A percentile compares a stretch with the other conserved stretches of the same genome.
Evolutionary conservation across 2,329 filamentous ascomycete genomes (phyloP).

Genomic region (Amylocarpus encephaloides): DNA sequence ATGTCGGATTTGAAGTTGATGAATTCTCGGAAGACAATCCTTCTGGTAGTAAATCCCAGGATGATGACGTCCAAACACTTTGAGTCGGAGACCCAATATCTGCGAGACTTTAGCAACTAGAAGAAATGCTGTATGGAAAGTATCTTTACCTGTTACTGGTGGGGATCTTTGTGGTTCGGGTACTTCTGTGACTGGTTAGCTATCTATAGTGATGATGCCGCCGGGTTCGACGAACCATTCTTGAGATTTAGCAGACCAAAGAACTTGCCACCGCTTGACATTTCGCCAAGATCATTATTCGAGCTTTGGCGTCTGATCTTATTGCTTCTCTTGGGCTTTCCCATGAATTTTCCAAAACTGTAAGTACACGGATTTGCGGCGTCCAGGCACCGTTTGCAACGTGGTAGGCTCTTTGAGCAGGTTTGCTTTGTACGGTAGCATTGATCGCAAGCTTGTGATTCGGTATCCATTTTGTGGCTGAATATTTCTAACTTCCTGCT

Average conservation of each 20-base stretch:
- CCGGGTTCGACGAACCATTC: background rate
- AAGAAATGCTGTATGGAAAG: background rate
- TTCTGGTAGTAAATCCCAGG: constrained; percentile 5
- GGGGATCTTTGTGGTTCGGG: background rate
- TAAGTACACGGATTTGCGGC: constrained; percentile 5
- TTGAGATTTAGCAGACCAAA: constrained; percentile 6
- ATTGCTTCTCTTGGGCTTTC: constrained; percentile 6
- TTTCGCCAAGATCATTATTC: background rate
- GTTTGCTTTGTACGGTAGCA: constrained; percentile 6
- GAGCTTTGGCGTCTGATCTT: background rate
- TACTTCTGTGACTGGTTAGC: background rate
- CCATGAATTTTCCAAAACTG: constrained; percentile 8
- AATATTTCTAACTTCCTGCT: background rate
- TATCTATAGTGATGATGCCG: too few species aligned
- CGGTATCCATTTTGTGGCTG: constrained; percentile 4
- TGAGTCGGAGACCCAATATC: background rate
- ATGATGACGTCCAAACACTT: constrained; percentile 4
- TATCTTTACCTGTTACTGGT: constrained; percentile 2
- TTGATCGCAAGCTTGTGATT: constrained; percentile 8
- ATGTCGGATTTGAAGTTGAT: constrained; percentile 2
- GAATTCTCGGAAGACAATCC: constrained; percentile 4
- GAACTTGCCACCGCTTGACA: constrained; percentile 1
- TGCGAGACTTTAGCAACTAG: background rate
- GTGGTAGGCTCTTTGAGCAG: constrained; percentile 3
- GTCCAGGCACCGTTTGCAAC: constrained; percentile 4